A percentile compares a stretch with the other conserved stretches of the same genome.
Conservation (phyloP, 2,329 filamentous ascomycete species). For the Pyricularia sp. region DNA sequence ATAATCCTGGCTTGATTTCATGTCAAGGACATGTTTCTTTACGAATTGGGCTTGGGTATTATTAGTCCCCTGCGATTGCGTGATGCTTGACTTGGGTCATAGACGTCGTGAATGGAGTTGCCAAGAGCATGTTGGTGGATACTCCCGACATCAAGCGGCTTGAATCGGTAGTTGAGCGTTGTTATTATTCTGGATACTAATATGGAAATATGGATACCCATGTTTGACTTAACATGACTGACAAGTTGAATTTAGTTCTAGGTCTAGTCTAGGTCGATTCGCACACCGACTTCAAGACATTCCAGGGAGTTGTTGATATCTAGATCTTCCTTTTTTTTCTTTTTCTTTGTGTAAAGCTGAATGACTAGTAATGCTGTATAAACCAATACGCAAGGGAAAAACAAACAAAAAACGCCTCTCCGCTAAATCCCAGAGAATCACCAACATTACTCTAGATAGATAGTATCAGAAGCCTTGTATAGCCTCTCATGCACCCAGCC, state of each 20-base stretch:
- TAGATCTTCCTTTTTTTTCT: too few relatives aligned
- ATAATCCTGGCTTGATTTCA: too few relatives aligned
- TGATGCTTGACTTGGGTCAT: neutral
- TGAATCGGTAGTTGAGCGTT: neutral
- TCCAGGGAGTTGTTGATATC: too few relatives aligned
- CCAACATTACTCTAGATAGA: neutral
- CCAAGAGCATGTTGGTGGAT: neutral
- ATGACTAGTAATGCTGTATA: neutral
- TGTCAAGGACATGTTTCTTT: too few relatives aligned
- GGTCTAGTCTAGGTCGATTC: too few relatives aligned
- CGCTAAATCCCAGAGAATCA: neutral
- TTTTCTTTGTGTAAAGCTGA: neutral
- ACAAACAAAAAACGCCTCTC: neutral
- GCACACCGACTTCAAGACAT: too few relatives aligned
- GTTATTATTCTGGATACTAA: too few relatives aligned
- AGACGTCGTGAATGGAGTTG: neutral
- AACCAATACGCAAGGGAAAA: neutral
- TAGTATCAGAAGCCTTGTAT: neutral
- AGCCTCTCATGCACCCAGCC: conserved; percentile 13
- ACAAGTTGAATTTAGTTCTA: too few relatives aligned
- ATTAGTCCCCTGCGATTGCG: neutral
- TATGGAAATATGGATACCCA: too few relatives aligned
- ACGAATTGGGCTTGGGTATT: too few relatives aligned
- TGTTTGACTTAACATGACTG: too few relatives aligned
- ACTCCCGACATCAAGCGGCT: neutral